Evolutionary conservation across 805 yeast genomes (phyloP), one percentile per base, ranked within the genome.

Genomic region (Myxozyma geophila): DNA sequence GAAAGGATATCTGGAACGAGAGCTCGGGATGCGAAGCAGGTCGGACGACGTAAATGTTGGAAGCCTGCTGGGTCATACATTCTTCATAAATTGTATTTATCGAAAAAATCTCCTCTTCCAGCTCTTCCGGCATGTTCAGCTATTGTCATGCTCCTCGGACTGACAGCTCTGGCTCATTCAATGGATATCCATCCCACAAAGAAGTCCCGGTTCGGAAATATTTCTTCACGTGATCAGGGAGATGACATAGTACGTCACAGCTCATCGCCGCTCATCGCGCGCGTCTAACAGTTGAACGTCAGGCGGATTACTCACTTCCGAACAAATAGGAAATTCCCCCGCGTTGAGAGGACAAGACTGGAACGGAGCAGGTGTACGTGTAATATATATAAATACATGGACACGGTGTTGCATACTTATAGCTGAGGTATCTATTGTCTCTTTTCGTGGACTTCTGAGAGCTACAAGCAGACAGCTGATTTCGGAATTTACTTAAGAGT

Each of bases 41-140:
- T 0, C 85, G 75, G 33, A 77, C 76, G 13, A 88, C 78, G 51
- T 82, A 82, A 7, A 83, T 76, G 8, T 77, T 73, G 0, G 70
- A 65, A 6, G 75, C 69, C 59, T 70, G 66, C 43, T 68, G 64
- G 33, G 69, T 75, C 41, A 85, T 73, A 47, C 85, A 80, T 15
- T 81, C 89, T 0, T 96, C 97, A 72, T 85, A 93, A 12, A 95
- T 93, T 2, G 97, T 95, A 60, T 90, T 88, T 10, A 93, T 85
- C 12, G 97, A 93, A 46, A 83, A 86, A 19, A 90, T 75, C 72
- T 93, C 99, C 59, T 90, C 95, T 21, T 72, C 72, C 7, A 88
- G 76, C 40, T 86, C 88, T 64, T 83, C 83, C 41, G 55, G 61
- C 67, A 63, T 63, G 39, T 3, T 43, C 51, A 39, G 28, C 23